Evolutionary conservation across 352 stramenopile species (phyloP), one percentile per base, ranked within the genome.

Genomic region (Phytophthora pinifolia): DNA sequence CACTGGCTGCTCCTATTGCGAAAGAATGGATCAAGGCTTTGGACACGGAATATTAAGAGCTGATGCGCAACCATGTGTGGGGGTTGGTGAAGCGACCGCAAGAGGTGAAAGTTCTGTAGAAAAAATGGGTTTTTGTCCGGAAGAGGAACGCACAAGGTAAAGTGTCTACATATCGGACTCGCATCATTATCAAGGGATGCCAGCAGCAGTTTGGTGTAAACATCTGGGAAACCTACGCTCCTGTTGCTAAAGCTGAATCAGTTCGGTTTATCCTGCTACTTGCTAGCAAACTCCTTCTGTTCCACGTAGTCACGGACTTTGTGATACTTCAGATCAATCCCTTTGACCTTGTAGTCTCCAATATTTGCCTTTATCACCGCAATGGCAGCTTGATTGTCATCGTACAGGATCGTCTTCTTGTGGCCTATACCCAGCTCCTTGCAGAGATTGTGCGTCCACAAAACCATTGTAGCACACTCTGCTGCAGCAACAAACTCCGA

Each of bases 321-420:
- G 36, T 43, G 36, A 29, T 44, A 44, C 37, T 44, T 30, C 17
- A 44, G 37, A 44, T 57, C 29, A 3, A 48, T 33, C 13, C 29
- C 39, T 25, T 57, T 57, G 1, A 57, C 38, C 14, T 57, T 49
- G 29, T 37, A 57, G 49, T 57, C 49, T 33, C 37, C 49, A 35
- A 27, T 57, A 13, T 48, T 49, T 36, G 37, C 49, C 9, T 48
- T 22, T 3, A 30, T 43, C 4, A 36, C 46, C 6, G 17, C 29
- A 54, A 54, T 54, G 5, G 46, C 22, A 5, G 46, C 46, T 46
- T 46, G 34, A 20, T 53, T 53, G 9, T 36, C 46, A 6, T 53
- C 33, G 18, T 51, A 17, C 13, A 20, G 13, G 10, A 47, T 17
- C 30, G 35, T 56, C n/a, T 39, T 22, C 39, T 46, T 47, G 10